These are phyloP conservation scores for Bassia scoparia DNA, from an alignment of 148 eudicot species.

Conservation along the genomic window DNA sequence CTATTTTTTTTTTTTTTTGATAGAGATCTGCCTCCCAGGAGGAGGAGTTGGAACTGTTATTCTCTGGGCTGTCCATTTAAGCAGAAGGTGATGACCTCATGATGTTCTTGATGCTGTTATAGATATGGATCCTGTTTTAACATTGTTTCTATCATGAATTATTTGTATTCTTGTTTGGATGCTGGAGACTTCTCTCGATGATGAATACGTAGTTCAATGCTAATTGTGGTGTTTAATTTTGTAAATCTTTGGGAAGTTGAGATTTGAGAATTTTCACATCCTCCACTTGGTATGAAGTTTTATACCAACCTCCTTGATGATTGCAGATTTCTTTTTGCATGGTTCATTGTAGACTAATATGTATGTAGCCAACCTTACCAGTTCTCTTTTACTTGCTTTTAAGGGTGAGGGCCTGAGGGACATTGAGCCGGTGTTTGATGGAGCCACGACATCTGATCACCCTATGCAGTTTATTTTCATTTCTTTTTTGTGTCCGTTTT, in stretches of 20 bases:
- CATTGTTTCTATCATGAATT: neutral
- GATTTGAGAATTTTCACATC: too few relatives aligned
- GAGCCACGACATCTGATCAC: neutral
- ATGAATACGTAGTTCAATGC: neutral
- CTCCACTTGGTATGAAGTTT: neutral
- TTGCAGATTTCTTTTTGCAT: too few relatives aligned
- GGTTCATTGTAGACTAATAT: too few relatives aligned
- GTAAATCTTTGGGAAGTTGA: neutral
- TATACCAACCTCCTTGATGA: too few relatives aligned
- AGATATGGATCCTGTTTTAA: neutral
- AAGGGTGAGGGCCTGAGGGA: neutral
- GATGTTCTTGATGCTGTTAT: conserved; percentile 5
- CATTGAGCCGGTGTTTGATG: neutral
- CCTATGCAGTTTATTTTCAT: too few relatives aligned
- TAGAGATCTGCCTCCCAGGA: conserved; percentile 76
- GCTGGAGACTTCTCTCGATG: neutral
- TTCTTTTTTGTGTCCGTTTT: too few relatives aligned
- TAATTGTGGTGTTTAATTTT: neutral
- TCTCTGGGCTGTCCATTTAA: conserved; percentile 68
- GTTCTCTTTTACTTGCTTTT: neutral
- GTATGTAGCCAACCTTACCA: neutral
- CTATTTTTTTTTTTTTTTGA: conserved; percentile 6
- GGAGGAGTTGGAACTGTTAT: conserved; percentile 78
- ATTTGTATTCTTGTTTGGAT: neutral
- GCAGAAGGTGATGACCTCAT: conserved; percentile 9